Percentiles rank a stretch among this genome's conserved stretches.
These are phyloP conservation scores for Coemansia sp. DNA, from an alignment of 192 early-diverging fungal species.

Conservation along the genomic window DNA sequence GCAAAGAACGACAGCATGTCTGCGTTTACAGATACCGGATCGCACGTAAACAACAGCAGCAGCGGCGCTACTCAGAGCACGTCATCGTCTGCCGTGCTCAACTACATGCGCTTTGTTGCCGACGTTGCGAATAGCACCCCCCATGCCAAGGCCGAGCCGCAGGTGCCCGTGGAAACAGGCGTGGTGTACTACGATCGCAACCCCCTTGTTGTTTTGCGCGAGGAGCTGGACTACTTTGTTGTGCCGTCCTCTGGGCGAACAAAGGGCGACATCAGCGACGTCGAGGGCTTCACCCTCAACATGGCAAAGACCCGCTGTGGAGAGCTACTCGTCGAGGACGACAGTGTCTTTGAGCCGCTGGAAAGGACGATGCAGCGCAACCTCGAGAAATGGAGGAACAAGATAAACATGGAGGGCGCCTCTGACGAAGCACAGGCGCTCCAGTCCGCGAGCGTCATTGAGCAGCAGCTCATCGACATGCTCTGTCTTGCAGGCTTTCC, in stretches of 20 bases:
- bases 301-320: slow-evolving; percentile 65
- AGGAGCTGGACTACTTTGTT: slow-evolving; percentile 79
- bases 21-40: slow-evolving; percentile 39
- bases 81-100: slow-evolving; percentile 52
- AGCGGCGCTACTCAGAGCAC: slow-evolving; percentile 50
- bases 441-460: slow-evolving; percentile 48
- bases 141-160: slow-evolving; percentile 7
- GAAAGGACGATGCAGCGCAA: slow-evolving; percentile 71
- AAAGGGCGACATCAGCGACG: slow-evolving; percentile 46
- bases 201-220: slow-evolving; percentile 73
- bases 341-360: slow-evolving; percentile 72
- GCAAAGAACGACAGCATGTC: slow-evolving; percentile 48
- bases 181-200: slow-evolving; percentile 57
- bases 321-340: slow-evolving; percentile 62
- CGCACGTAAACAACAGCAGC: slow-evolving; percentile 48
- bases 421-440: slow-evolving; percentile 48
- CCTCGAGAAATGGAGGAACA: slow-evolving; percentile 43
- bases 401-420: slow-evolving; percentile 41
- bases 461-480: slow-evolving; percentile 84
- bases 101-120: slow-evolving; percentile 54
- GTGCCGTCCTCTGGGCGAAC: slow-evolving; percentile 45
- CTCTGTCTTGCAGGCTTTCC: slow-evolving; percentile 77
- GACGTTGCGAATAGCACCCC: slow-evolving; percentile 9
- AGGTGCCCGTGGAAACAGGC: slow-evolving; percentile 4
- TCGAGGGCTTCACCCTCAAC: slow-evolving; percentile 44